Percentiles rank a stretch among this genome's conserved stretches.
phyloP scores from a whole-genome alignment of 2,329 filamentous ascomycete genomes.

The Exophiala lecanii-corni region DNA sequence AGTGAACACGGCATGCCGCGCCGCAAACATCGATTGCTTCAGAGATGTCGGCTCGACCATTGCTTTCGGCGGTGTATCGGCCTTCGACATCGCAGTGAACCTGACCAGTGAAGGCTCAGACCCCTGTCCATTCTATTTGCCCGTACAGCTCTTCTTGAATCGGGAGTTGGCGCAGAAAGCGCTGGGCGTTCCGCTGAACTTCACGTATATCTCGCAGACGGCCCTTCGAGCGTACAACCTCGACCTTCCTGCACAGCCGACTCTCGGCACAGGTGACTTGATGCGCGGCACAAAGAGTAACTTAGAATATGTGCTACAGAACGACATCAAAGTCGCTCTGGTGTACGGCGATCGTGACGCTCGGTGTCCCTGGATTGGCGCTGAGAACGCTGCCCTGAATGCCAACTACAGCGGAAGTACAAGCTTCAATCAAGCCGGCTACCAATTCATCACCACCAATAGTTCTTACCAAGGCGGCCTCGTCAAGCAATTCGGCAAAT shows the following conservation, averaged over 20 bases:
- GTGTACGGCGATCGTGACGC: constrained; percentile 53
- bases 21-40: constrained; percentile 44
- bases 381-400: constrained; percentile 48
- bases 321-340: constrained; percentile 47
- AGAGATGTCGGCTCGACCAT: constrained; percentile 3
- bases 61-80: constrained; percentile 35
- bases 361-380: constrained; percentile 55
- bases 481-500: constrained; percentile 45
- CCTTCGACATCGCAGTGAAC: constrained; percentile 55
- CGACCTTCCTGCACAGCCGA: constrained; percentile 25
- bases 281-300: constrained; percentile 31
- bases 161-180: constrained; percentile 53
- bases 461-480: constrained; percentile 40
- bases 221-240: constrained; percentile 30
- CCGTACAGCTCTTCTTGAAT: constrained; percentile 49
- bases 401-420: constrained; percentile 43
- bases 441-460: constrained; percentile 40
- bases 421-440: constrained; percentile 48
- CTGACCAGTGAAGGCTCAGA: constrained; percentile 32
- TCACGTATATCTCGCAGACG: constrained; percentile 42
- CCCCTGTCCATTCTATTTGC: constrained; percentile 51
- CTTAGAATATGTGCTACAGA: constrained; percentile 46
- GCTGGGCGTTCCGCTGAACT: constrained; percentile 59
- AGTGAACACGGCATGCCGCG: constrained; percentile 42
- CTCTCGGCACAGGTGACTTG: constrained; percentile 26